phyloP scores from a whole-genome alignment of 768 basidiomycete species.

The Rhizopogon rudus region DNA sequence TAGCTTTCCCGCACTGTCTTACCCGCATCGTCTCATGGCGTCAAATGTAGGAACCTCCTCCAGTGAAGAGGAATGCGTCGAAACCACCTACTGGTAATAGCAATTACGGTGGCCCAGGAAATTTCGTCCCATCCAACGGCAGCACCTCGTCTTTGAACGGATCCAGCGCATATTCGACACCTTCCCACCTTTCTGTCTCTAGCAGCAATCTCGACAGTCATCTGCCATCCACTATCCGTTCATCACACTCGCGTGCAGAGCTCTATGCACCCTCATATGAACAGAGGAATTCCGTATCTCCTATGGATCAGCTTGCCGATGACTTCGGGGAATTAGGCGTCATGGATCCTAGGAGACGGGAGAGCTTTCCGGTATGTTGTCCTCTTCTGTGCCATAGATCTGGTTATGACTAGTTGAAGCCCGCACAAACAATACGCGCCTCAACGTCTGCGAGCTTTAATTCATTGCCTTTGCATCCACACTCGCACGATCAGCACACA shows the following conservation, averaged over 20 bases:
- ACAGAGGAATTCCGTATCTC: conserved; percentile 32
- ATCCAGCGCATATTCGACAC: conserved; percentile 6
- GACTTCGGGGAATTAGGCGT: conserved; percentile 67
- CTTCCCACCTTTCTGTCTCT: conserved; percentile 11
- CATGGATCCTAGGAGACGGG: conserved; percentile 43
- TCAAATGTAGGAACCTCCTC: conserved; percentile 64
- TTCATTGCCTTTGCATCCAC: conserved; percentile 21
- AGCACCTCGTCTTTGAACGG: conserved; percentile 21
- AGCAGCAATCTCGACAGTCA: conserved; percentile 40
- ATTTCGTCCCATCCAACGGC: conserved; percentile 55
- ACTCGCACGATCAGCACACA: conserved; percentile 34
- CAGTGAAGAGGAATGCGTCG: conserved; percentile 57
- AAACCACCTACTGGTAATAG: conserved; percentile 48
- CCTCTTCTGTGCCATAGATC: conserved; percentile 1
- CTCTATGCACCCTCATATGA: conserved; percentile 77
- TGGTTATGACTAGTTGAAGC: conserved; percentile 22
- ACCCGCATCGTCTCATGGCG: conserved; percentile 1
- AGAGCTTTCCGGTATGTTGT: conserved; percentile 54
- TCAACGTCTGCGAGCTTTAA: conserved; percentile 31
- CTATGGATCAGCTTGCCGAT: conserved; percentile 49
- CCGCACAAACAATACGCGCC: conserved; percentile 32
- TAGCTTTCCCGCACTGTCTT: not conserved
- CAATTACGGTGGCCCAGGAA: conserved; percentile 77
- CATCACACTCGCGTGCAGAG: conserved; percentile 61
- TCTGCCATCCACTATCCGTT: conserved; percentile 54